Evolutionary conservation across 225 moss, liverwort and hornwort genomes (phyloP).

Genomic region (Physcomitrium patens): DNA sequence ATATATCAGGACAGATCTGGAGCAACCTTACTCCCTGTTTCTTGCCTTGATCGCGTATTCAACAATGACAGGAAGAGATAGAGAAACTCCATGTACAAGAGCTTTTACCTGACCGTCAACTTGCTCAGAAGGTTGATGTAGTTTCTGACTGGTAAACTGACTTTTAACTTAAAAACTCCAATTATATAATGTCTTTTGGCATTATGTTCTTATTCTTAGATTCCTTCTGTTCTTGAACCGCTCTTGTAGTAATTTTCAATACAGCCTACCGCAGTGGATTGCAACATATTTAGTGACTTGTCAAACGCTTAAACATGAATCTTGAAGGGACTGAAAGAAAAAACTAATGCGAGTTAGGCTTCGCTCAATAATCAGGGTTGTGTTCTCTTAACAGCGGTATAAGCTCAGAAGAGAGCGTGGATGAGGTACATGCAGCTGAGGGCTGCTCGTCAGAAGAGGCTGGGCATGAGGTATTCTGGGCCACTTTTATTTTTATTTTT

Average conservation of each 20-base stretch:
- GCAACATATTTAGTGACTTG: neutral
- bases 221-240: neutral
- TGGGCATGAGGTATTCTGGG: constrained; percentile 26
- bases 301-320: neutral
- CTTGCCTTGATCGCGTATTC: neutral
- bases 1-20: neutral
- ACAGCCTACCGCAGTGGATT: neutral
- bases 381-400: constrained; percentile 9
- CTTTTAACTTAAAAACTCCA: neutral
- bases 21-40: neutral
- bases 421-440: constrained; percentile 29
- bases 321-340: too few species aligned
- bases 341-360: neutral
- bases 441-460: constrained; percentile 7
- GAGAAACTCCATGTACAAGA: constrained; percentile 64
- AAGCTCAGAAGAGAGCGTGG: constrained; percentile 29
- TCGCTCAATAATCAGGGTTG: neutral
- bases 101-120: neutral
- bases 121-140: constrained; percentile 29
- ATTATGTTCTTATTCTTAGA: neutral
- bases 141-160: constrained; percentile 37
- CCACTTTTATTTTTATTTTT: neutral
- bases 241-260: neutral
- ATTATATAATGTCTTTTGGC: too few species aligned
- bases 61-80: constrained; percentile 63